Percentiles rank a stretch among this genome's conserved stretches.
These are phyloP conservation scores for Lonicera japonica DNA, from an alignment of 129 eudicot genomes.

Conservation along the genomic window DNA sequence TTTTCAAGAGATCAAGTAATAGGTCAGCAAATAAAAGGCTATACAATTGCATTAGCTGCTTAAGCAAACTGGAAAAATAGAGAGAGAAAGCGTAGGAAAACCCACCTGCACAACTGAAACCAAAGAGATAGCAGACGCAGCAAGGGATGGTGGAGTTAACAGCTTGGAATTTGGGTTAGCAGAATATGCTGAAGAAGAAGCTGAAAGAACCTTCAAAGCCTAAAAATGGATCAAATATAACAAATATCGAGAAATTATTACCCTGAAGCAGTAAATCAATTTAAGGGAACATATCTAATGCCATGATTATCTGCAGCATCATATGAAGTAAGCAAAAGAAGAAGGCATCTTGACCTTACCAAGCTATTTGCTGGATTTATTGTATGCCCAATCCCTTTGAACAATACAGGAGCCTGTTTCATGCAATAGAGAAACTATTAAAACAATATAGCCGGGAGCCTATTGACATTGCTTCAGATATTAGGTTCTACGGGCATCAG, in stretches of 20 bases:
- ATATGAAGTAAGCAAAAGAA: conserved; percentile 11
- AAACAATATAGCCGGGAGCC: background rate
- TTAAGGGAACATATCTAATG: background rate
- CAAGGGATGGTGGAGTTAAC: conserved; percentile 69
- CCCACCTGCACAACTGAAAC: conserved; percentile 89
- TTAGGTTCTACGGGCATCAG: background rate
- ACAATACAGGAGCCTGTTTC: conserved; percentile 30
- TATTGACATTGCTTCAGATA: background rate
- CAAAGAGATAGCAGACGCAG: conserved; percentile 72
- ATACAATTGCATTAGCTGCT: background rate
- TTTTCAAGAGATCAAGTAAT: no score
- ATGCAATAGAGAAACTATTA: conserved; percentile 2
- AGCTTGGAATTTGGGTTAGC: conserved; percentile 72
- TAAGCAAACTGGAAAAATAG: background rate
- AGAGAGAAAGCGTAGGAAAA: background rate
- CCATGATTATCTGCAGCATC: background rate
- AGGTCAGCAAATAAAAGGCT: background rate
- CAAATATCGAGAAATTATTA: background rate
- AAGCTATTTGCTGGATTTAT: conserved; percentile 27
- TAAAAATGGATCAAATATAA: conserved; percentile 16
- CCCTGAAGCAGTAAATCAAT: background rate
- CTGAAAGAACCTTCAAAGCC: conserved; percentile 85
- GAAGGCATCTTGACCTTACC: conserved; percentile 2
- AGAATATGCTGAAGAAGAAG: conserved; percentile 88
- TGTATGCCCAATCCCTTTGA: conserved; percentile 24